Evolutionary conservation across 2,329 filamentous ascomycete genomes (phyloP), one percentile per base, ranked within the genome.

Genomic region (Neofusicoccum ribis): DNA sequence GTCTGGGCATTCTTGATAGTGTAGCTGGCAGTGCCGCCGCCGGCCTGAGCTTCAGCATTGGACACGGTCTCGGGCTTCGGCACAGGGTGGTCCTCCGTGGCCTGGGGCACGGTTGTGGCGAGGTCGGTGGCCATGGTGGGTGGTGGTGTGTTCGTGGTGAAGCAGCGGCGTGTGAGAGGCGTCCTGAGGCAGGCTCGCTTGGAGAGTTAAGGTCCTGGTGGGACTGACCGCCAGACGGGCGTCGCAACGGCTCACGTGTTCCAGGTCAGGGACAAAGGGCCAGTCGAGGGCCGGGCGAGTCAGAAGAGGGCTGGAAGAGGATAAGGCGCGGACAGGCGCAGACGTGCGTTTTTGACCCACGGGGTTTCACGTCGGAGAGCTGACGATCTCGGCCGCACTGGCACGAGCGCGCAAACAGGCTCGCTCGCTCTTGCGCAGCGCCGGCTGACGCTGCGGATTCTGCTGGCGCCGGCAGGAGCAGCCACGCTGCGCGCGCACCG

Each of bases 11-110:
- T 72, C 20, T 67, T 36, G 58, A 50, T 50, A 11, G 72, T 70
- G 50, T 62, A 72, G 5, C 73, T 67, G 2, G 76, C 72, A 14
- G 72, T 74, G 9, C 76, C 76, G 66, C 76, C 76, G 44, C 76
- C 76, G 12, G 76, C 76, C 68, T 78, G 76, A 6, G 44, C 44
- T 11, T 64, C 51, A 23, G 65, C 44, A 49, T 66, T 63, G 41
- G 27, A 11, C 20, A 63, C 61, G 27, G 61, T 36, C 41, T 54
- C 27, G 4, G 39, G 12, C 15, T 63, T 52, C 39, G 49, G 61
- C 23, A 15, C 47, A 14, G 61, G 17, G n/a, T 37, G 15, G 23
- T 52, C 39, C 39, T 20, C 61, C 9, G 61, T 41, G 17, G 49
- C 49, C 37, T 47, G 61, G 17, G 61, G 49, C 12, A 63, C 39